A percentile compares a stretch with the other conserved stretches of the same genome.
Evolutionary conservation across 495 filamentous ascomycete genomes (phyloP).

Genomic region (Aspergillus affinis): DNA sequence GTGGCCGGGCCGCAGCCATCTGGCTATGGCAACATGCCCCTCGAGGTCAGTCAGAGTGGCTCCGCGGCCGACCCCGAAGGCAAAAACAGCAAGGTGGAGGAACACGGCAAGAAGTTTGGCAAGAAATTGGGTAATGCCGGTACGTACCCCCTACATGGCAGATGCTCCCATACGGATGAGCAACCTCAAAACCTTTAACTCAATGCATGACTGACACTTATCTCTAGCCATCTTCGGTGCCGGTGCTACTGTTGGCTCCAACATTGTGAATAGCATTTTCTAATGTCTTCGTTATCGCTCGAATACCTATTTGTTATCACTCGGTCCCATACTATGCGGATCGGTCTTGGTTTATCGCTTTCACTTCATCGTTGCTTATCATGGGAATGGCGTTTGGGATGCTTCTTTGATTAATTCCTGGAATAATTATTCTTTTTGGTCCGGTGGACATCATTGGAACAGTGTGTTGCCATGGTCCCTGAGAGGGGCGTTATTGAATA

Average conservation of each 20-base stretch:
- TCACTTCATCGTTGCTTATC: slow-evolving; percentile 16
- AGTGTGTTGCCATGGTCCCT: not conserved
- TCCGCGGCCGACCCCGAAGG: slow-evolving; percentile 27
- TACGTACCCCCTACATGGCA: slow-evolving; percentile 35
- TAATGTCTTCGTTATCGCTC: slow-evolving; percentile 37
- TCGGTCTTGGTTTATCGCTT: slow-evolving; percentile 6
- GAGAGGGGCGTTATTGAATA: not conserved
- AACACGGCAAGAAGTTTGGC: slow-evolving; percentile 57
- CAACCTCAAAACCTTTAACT: not conserved
- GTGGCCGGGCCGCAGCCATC: slow-evolving; percentile 34
- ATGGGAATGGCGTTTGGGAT: slow-evolving; percentile 34
- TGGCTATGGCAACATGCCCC: slow-evolving; percentile 53
- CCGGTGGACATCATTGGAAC: not conserved
- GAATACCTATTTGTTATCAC: slow-evolving; percentile 3
- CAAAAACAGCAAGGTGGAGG: slow-evolving; percentile 48
- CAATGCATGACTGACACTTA: slow-evolving; percentile 11
- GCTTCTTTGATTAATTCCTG: not conserved
- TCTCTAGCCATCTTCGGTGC: slow-evolving; percentile 67
- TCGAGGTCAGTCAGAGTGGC: slow-evolving; percentile 50
- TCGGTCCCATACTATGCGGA: slow-evolving; percentile 1
- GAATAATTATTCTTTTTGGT: not conserved
- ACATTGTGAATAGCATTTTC: slow-evolving; percentile 92
- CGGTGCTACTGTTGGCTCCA: slow-evolving; percentile 85
- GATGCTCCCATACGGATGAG: not conserved
- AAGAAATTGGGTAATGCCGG: slow-evolving; percentile 58